These are phyloP conservation scores for Penicillium sp. DNA, from an alignment of 2,329 filamentous ascomycete species.

Conservation along the genomic window DNA sequence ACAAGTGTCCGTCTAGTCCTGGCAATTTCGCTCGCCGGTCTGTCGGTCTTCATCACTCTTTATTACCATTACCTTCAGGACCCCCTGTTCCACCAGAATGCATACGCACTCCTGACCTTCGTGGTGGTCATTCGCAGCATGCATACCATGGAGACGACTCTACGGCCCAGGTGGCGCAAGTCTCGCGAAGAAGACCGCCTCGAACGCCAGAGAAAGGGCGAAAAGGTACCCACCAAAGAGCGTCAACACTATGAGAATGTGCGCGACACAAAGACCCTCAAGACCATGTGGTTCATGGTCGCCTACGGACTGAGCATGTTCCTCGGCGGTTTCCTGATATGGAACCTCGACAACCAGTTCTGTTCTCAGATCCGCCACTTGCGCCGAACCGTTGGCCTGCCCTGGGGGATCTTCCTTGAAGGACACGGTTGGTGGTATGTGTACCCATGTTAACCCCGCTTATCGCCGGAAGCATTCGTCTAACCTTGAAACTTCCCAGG, in stretches of 20 bases:
- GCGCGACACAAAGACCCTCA: conserved; percentile 58
- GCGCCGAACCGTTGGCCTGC: conserved; percentile 68
- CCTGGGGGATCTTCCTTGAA: conserved; percentile 75
- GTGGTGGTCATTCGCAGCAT: conserved; percentile 70
- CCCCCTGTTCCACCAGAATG: conserved; percentile 77
- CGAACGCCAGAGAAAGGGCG: conserved; percentile 34
- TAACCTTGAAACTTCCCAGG: conserved; percentile 43
- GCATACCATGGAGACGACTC: conserved; percentile 70
- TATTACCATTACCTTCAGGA: conserved; percentile 81
- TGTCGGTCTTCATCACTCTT: conserved; percentile 69
- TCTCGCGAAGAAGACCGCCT: conserved; percentile 47
- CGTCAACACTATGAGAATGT: conserved; percentile 51
- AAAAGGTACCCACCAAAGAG: conserved; percentile 43
- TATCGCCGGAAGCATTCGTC: neutral
- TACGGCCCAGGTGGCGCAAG: conserved; percentile 59
- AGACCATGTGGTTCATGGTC: conserved; percentile 75
- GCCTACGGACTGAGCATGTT: conserved; percentile 67
- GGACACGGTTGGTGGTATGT: conserved; percentile 70
- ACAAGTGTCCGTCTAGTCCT: conserved; percentile 52
- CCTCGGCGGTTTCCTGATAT: conserved; percentile 70
- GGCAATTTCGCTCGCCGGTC: conserved; percentile 54
- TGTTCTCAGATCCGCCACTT: conserved; percentile 64
- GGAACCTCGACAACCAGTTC: conserved; percentile 76
- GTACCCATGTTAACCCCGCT: neutral
- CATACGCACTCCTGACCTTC: conserved; percentile 70